A percentile compares a stretch with the other conserved stretches of the same genome.
phyloP scores from a whole-genome alignment of 345 rosid species.

The Pseudoturritis turrita region DNA sequence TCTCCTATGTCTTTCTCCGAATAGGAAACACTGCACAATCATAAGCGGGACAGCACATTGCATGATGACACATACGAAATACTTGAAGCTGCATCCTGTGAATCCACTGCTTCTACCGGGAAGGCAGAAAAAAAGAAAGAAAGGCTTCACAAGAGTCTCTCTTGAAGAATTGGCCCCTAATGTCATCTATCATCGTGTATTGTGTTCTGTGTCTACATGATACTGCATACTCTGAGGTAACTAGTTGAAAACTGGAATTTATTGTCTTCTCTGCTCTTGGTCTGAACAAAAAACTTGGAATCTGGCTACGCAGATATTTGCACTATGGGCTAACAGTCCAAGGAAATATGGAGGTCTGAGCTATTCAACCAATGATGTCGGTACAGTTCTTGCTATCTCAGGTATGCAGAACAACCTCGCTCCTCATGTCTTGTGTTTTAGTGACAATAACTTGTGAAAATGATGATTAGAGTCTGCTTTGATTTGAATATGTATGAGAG shows the following conservation, averaged over 20 bases:
- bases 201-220: conserved; percentile 84
- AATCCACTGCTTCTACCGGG: conserved; percentile 13
- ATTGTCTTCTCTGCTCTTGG: too few species aligned
- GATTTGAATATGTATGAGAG: neutral
- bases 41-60: conserved; percentile 25
- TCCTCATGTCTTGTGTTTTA: neutral
- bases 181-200: conserved; percentile 86
- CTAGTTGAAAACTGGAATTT: too few species aligned
- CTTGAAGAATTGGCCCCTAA: conserved; percentile 80
- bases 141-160: conserved; percentile 36
- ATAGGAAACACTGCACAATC: conserved; percentile 74
- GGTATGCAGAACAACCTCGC: conserved; percentile 37
- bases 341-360: conserved; percentile 64
- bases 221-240: conserved; percentile 94
- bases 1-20: conserved; percentile 6
- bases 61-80: conserved; percentile 36
- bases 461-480: neutral
- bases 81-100: conserved; percentile 48
- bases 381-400: conserved; percentile 70
- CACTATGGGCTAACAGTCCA: conserved; percentile 89
- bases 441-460: conserved; percentile 1
- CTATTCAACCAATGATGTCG: conserved; percentile 66
- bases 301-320: conserved; percentile 54
- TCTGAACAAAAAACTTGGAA: conserved; percentile 9
- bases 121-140: conserved; percentile 26